Percentiles rank a stretch among this genome's conserved stretches.
These are phyloP conservation scores for Solanum tacnaense DNA, from an alignment of 257 asterid species.

Conservation along the genomic window DNA sequence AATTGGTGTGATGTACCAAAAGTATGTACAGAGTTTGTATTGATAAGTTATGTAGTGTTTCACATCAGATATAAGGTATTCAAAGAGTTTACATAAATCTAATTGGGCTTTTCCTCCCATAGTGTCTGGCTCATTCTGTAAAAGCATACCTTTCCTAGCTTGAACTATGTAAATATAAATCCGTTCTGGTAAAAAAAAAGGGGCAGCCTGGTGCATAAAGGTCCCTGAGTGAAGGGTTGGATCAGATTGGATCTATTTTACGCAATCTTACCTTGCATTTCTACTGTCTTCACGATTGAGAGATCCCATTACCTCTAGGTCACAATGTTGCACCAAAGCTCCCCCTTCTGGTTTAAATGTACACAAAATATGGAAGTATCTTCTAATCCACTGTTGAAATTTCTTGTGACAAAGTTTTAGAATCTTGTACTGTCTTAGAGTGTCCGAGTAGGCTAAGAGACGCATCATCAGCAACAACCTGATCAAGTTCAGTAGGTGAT, in stretches of 20 bases:
- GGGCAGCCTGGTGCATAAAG: not conserved
- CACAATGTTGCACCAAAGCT: not conserved
- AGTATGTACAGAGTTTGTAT: not conserved
- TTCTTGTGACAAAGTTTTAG: conserved; percentile 1
- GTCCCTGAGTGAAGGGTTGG: not conserved
- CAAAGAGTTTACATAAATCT: not conserved
- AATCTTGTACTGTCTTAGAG: not conserved
- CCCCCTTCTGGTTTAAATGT: not conserved
- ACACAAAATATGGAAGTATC: not conserved
- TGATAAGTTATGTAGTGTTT: not conserved
- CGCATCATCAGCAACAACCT: conserved; percentile 14
- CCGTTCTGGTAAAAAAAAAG: not conserved
- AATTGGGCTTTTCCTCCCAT: not conserved
- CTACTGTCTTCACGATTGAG: not conserved
- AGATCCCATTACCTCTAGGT: not conserved
- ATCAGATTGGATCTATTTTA: not conserved
- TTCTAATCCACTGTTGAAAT: conserved; percentile 21
- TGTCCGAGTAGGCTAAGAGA: conserved; percentile 25
- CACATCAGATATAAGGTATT: not conserved
- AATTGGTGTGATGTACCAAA: too few species aligned
- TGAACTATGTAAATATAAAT: not conserved
- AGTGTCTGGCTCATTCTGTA: not conserved
- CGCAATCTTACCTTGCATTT: not conserved
- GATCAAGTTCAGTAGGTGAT: conserved; percentile 6
- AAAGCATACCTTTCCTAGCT: not conserved